Base-by-base conservation (phyloP, 140 eudicot genomes). In the Oenanthe javanica region DNA sequence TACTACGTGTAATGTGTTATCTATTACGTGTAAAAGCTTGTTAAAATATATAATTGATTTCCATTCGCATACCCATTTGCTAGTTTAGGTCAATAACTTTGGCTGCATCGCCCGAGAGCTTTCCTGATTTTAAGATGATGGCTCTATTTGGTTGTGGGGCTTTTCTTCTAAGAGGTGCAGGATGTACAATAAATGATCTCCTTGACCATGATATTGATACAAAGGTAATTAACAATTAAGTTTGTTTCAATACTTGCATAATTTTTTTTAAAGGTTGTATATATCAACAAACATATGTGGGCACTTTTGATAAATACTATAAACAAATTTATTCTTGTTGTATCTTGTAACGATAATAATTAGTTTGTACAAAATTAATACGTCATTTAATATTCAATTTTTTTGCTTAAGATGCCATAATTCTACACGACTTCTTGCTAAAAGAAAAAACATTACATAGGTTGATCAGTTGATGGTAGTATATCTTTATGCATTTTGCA, bases 151-250 rank as follows among this genome's bases (percentile, higher is more conserved):
- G 97, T 72, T 90, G 91, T 55, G 99, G 99, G 84, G 97, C 99
- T 45, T 87, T 95, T 81, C 87, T 95, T n/a, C 84, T 95, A 74
- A 88, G 99, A 64, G 97, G 99, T 76, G 99, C 99, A 12, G 99
- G 99, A 16, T 95, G 99, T 80, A 95, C 99, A 13, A 78, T 95
- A 47, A 95, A 95, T 80, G 99, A 95, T 87, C 89, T 95, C 69
- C 91, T 95, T 82, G 99, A 95, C 79, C 88, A 90, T 40, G 97
- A 95, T 89, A 95, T 95, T 81, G 99, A 95, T 83, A 91, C 86
- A 50, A 90, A 95, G 97, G 99, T 92, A 54, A 63, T 46, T 52
- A 59, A 27, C 46, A n/a, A 9, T 71, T 6, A 10, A 74, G 49
- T 48, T 46, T 81, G 54, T 67, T 79, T 12, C 9, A 10, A 48